phyloP scores from a whole-genome alignment of 2,329 filamentous ascomycete species.

The Trichoderma sp. region DNA sequence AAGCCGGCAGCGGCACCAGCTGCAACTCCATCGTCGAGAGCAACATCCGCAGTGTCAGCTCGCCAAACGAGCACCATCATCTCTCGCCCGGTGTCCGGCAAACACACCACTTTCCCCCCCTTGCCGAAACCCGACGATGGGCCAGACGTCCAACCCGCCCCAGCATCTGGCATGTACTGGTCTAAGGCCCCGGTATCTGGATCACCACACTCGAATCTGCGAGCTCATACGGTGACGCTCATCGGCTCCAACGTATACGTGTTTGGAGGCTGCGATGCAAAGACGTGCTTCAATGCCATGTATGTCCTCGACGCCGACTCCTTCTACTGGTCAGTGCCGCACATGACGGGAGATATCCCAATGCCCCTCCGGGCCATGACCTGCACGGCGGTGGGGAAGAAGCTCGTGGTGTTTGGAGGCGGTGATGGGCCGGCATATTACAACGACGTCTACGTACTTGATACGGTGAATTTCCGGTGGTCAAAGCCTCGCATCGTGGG shows the following conservation, averaged over 20 bases:
- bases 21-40: constrained; percentile 17
- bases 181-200: constrained; percentile 64
- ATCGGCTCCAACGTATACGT: constrained; percentile 66
- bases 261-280: constrained; percentile 66
- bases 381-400: constrained; percentile 68
- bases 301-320: constrained; percentile 68
- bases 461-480: constrained; percentile 68
- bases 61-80: constrained; percentile 19
- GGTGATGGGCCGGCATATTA: constrained; percentile 70
- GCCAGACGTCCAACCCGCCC: constrained; percentile 59
- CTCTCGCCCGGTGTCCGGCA: constrained; percentile 35
- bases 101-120: constrained; percentile 54
- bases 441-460: constrained; percentile 70
- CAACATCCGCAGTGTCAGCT: constrained; percentile 27
- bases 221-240: constrained; percentile 65
- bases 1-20: constrained; percentile 14
- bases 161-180: constrained; percentile 72
- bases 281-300: constrained; percentile 66
- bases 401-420: constrained; percentile 66
- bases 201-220: constrained; percentile 56
- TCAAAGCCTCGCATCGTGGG: constrained; percentile 58
- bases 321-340: constrained; percentile 66
- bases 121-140: constrained; percentile 54
- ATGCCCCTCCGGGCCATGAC: constrained; percentile 68
- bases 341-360: constrained; percentile 62